These are phyloP conservation scores for Pisolithus sp. DNA, from an alignment of 768 basidiomycete species.

Conservation along the genomic window DNA sequence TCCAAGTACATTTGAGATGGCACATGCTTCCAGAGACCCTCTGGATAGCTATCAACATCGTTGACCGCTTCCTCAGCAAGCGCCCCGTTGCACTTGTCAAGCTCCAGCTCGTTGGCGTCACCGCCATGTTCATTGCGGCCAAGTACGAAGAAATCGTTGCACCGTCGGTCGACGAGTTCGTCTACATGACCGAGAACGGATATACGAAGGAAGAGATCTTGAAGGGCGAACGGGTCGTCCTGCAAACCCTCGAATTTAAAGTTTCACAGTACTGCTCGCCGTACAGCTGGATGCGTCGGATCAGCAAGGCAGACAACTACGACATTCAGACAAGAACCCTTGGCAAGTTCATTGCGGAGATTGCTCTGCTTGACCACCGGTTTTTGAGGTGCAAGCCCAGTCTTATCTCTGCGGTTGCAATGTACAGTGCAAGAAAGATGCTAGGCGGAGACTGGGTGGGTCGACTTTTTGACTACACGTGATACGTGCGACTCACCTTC, in stretches of 20 bases:
- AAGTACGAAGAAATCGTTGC: constrained; percentile 99
- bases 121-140: constrained; percentile 97
- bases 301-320: constrained; percentile 98
- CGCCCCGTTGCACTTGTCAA: constrained; percentile 85
- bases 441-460: constrained; percentile 94
- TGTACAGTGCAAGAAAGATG: constrained; percentile 96
- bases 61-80: constrained; percentile 87
- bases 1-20: constrained; percentile 96
- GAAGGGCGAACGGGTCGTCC: constrained; percentile 94
- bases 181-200: constrained; percentile 94
- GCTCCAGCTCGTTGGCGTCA: constrained; percentile 94
- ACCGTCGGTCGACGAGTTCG: constrained; percentile 95
- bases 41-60: constrained; percentile 97
- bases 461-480: constrained; percentile 15
- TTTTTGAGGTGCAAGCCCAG: constrained; percentile 93
- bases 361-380: constrained; percentile 85
- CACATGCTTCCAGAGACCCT: constrained; percentile 99
- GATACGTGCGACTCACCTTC: constrained; percentile 29
- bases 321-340: constrained; percentile 96
- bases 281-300: constrained; percentile 97
- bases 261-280: constrained; percentile 98
- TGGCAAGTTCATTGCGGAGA: constrained; percentile 96
- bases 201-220: constrained; percentile 94
- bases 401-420: constrained; percentile 89
- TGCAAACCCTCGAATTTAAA: constrained; percentile 92